Evolutionary conservation across 306 rosid species (phyloP), one percentile per base, ranked within the genome.

Genomic region (Prunus mongolica): DNA sequence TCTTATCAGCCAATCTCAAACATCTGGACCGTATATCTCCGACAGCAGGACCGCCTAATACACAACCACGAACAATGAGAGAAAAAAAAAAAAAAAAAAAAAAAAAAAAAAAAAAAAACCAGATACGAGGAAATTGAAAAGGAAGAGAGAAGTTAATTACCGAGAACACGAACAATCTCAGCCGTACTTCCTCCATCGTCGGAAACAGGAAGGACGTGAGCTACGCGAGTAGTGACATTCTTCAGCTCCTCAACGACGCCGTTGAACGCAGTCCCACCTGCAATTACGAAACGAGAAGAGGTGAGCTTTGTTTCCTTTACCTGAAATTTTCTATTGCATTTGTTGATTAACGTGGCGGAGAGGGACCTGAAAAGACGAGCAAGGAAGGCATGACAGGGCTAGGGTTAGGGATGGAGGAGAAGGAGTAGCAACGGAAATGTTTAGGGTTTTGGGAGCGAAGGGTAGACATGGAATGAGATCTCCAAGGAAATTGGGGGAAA

Each of bases 181-280:
- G 97, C 98, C 0, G 98, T 94, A 74, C 98, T 94, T 46, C 98
- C 98, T 34, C 98, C 98, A 12, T 91, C 97, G 50, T 94, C 98
- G 18, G 97, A 91, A 79, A 94, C 98, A 12, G 98, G 98, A 54
- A 94, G 98, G 73, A 94, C 97, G 46, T 94, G 98, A n/a, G 98
- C 96, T 19, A 91, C 97, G 11, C 98, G 91, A 0, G 93, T 90
- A 30, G 97, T 90, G 71, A 86, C 89, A 56, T 47, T 86, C 84
- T 87, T 87, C 18, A 94, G 98, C 60, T 91, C 97, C 73, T 91
- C 95, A 19, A 87, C 91, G 50, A 94, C 91, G 78, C 98, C 95
- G 84, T 94, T 94, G 81, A 94, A 91, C 27, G 98, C 98, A 12
- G 96, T 94, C 2, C 98, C 98, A 8, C 97, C 97, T 87, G 32